Conservation (phyloP, 345 rosid species). For the Carallia brachiata region DNA sequence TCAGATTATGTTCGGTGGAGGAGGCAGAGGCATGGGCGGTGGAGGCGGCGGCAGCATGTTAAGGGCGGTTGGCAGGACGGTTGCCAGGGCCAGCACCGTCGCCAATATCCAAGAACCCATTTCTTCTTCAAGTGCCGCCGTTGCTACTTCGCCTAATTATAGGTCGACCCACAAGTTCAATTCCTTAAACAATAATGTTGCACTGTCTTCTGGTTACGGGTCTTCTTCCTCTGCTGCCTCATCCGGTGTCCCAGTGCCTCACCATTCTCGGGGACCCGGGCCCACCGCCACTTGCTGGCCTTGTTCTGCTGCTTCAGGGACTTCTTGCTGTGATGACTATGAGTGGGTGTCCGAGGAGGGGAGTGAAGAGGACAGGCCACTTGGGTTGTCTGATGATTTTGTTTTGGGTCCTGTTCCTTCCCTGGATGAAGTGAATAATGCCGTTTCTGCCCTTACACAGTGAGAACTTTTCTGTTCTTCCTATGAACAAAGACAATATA, state of each 20-base stretch:
- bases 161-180: slow-evolving; percentile 25
- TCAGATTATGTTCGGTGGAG: slow-evolving; percentile 43
- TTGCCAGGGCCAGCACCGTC: slow-evolving; percentile 42
- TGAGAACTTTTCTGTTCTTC: slow-evolving; percentile 22
- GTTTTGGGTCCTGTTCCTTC: slow-evolving; percentile 65
- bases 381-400: slow-evolving; percentile 34
- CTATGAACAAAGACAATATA: no score
- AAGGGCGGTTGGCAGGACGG: slow-evolving; percentile 48
- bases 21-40: slow-evolving; percentile 49
- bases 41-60: slow-evolving; percentile 37
- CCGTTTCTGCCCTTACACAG: slow-evolving; percentile 76
- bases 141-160: slow-evolving; percentile 23
- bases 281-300: slow-evolving; percentile 16
- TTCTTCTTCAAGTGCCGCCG: slow-evolving; percentile 36
- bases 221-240: slow-evolving; percentile 20
- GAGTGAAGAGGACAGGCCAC: slow-evolving; percentile 1
- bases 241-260: slow-evolving; percentile 31
- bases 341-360: slow-evolving; percentile 12
- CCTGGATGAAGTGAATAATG: slow-evolving; percentile 61
- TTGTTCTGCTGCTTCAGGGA: slow-evolving; percentile 22
- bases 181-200: slow-evolving; percentile 24
- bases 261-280: slow-evolving; percentile 22
- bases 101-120: slow-evolving; percentile 54
- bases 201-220: slow-evolving; percentile 32
- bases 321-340: slow-evolving; percentile 12